Base-by-base conservation (phyloP, 345 rosid species). In the Syzygium aqueum region DNA sequence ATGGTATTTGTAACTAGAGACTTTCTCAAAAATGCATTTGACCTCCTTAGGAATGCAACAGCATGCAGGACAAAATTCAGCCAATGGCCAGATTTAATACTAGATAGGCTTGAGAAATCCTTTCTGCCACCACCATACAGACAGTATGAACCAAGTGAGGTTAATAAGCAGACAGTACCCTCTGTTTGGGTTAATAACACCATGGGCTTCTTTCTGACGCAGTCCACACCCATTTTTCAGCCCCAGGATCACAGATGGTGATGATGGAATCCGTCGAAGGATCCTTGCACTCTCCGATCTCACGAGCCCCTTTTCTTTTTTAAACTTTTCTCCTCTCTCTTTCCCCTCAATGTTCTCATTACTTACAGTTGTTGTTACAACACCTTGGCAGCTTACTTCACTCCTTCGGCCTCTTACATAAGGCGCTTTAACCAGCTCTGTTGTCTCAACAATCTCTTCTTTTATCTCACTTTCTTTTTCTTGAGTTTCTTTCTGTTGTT, bases 221-320 rank as follows among this genome's bases (percentile, higher is more conserved):
- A 94, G 88, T 95, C 97, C 46, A 95, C 96, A 77, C 98, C 97
- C 89, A n/a, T 95, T 97, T 88, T 95, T 96, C 93, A 94, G 89
- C 14, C 96, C 95, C 46, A 94, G 90, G 84, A 97, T 86, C 90
- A 96, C 89, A 53, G 97, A 95, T 63, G 99, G 99, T 87, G 99
- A 97, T 40, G 99, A 97, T 77, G 98, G 98, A 85, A 95, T 92
- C 85, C 97, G 92, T 51, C 95, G 90, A 86, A 96, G 92, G 83
- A 93, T 94, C 92, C 96, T 95, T 27, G 97, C 95, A 51, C 99
- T 97, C 88, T 95, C 98, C 3, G 98, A 96, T 92, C 98, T 94
- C 86, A 6, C 86, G 37, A 93, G 88, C 84, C 63, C 89, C 90
- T 92, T 93, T 77, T 92, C 96, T 90, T 91, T 93, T 40, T 84